These are phyloP conservation scores for Ustilago esculenta DNA, from an alignment of 1,284 basidiomycete species.

Conservation along the genomic window DNA sequence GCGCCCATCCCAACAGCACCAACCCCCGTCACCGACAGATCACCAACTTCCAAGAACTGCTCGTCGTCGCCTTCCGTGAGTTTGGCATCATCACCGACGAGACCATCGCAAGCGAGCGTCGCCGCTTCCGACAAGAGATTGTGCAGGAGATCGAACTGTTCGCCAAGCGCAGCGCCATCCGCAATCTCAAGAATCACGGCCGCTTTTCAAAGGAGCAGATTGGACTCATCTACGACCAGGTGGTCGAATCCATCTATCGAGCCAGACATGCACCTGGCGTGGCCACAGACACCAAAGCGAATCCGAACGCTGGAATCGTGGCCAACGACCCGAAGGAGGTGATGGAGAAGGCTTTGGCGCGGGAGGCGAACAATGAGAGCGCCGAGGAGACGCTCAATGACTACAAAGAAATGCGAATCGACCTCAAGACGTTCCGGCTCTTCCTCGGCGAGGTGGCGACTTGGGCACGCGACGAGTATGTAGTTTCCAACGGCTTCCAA, in stretches of 20 bases:
- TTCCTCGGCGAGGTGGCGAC: slow-evolving; percentile 93
- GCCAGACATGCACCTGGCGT: slow-evolving; percentile 59
- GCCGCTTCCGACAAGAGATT: slow-evolving; percentile 87
- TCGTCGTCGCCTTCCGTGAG: slow-evolving; percentile 74
- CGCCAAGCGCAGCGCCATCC: slow-evolving; percentile 90
- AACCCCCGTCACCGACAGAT: slow-evolving; percentile 93
- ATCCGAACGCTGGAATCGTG: slow-evolving; percentile 43
- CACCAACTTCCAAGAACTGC: slow-evolving; percentile 95
- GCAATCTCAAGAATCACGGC: slow-evolving; percentile 84
- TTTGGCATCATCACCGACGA: slow-evolving; percentile 97
- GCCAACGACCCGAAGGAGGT: slow-evolving; percentile 46
- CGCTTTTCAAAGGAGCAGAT: slow-evolving; percentile 88
- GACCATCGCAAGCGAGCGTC: slow-evolving; percentile 86
- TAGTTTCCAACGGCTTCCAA: slow-evolving; percentile 72
- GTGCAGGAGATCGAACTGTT: slow-evolving; percentile 94
- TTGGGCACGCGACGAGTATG: slow-evolving; percentile 94
- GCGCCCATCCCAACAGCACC: slow-evolving; percentile 87
- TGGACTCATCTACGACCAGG: slow-evolving; percentile 64
- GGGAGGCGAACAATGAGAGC: slow-evolving; percentile 22
- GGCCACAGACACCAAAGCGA: slow-evolving; percentile 20
- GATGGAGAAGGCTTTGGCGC: slow-evolving; percentile 45
- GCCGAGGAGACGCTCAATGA: slow-evolving; percentile 54
- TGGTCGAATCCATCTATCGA: slow-evolving; percentile 65
- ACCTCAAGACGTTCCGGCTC: slow-evolving; percentile 83
- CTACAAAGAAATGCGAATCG: slow-evolving; percentile 80